Conservation (phyloP, 2,329 filamentous ascomycete genomes). For the Fusarium caatingaense region DNA sequence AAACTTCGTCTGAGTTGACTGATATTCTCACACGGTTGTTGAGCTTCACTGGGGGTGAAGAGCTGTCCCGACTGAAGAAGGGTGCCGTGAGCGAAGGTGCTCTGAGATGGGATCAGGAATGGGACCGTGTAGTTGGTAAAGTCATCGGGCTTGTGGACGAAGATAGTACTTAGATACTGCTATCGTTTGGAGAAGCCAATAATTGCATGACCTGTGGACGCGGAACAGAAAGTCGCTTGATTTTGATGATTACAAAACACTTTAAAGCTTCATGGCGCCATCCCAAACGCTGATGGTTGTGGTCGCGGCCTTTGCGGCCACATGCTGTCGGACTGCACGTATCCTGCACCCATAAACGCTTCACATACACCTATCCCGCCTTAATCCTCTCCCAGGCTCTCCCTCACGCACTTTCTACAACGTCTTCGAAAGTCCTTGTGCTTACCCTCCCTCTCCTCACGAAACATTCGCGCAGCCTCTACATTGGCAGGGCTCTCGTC, state of each 20-base stretch:
- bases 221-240: conserved; percentile 9
- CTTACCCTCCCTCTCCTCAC: conserved; percentile 75
- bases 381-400: conserved; percentile 80
- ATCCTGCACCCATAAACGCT: neutral
- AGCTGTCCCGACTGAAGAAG: conserved; percentile 70
- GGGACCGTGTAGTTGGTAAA: conserved; percentile 83
- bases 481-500: conserved; percentile 96
- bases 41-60: conserved; percentile 56
- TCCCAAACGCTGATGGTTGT: conserved; percentile 30
- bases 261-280: conserved; percentile 36
- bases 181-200: neutral
- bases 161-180: conserved; percentile 23
- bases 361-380: neutral
- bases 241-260: conserved; percentile 31
- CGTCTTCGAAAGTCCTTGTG: conserved; percentile 80
- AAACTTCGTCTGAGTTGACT: conserved; percentile 73
- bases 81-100: conserved; percentile 81
- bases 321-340: conserved; percentile 27
- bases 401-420: conserved; percentile 82
- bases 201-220: neutral
- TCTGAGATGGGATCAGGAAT: conserved; percentile 90
- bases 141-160: conserved; percentile 66
- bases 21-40: conserved; percentile 74
- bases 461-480: conserved; percentile 88
- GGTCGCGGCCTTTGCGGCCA: conserved; percentile 11